Base-by-base conservation (phyloP, 1,139 yeast species). In the Hansenula lynferdii region DNA sequence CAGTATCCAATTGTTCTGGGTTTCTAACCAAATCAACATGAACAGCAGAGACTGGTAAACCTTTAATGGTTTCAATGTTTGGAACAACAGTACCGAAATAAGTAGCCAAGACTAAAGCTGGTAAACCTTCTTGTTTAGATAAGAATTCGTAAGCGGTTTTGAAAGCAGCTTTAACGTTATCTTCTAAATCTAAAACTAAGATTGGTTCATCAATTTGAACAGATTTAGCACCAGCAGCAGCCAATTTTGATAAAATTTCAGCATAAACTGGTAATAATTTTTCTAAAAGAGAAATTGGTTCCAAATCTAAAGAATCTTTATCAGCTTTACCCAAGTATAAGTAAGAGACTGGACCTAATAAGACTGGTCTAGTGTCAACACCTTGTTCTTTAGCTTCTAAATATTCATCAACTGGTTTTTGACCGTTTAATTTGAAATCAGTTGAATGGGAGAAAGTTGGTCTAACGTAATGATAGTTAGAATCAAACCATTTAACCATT, bases 401-500 rank as follows among this genome's bases (percentile, higher is more conserved):
- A 77, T 75, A 92, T 77, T 92, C 97, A 60, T 82, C 96, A 60
- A 92, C 94, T 62, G 98, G 97, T 79, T 92, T 92, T 61, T 82
- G 73, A 62, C 96, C 95, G 70, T 83, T 87, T 67, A 92, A 85
- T 77, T 92, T 90, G 85, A 92, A 94, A 58, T 83, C 81, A 51
- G 97, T 92, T 54, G 89, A 78, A 78, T 89, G 83, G 43, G 96
- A 86, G 74, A 92, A 87, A 56, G 98, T 94, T 70, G 98, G 98
- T 79, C 98, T 87, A 61, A 92, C 97, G 68, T 92, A 94, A 72
- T 92, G 98, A 85, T 92, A 92, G 86, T 92, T 92, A 50, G 97
- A 85, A 71, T 92, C 98, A 58, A 92, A 92, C 98, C 98, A 92
- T 77, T 92, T 92, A 58, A 92, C 98, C 98, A 92, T 92, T 80